These are phyloP conservation scores for Coemansia sp. DNA, from an alignment of 192 early-diverging fungal species.

Conservation along the genomic window DNA sequence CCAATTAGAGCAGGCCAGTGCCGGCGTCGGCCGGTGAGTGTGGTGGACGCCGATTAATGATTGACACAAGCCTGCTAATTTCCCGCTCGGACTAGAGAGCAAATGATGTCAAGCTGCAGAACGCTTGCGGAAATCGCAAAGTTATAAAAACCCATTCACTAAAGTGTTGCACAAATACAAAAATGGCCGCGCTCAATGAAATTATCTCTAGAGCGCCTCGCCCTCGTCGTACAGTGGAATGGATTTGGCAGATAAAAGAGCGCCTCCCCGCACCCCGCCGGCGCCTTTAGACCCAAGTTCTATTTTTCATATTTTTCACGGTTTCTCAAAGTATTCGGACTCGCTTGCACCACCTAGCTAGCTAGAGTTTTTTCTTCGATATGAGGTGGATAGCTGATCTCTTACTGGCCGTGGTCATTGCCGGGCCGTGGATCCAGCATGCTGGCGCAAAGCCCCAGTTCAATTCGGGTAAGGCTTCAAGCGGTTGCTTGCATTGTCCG, in stretches of 20 bases:
- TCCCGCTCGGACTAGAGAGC: too few species aligned
- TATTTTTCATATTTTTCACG: neutral
- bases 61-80: neutral
- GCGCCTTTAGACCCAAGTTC: neutral
- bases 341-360: too few species aligned
- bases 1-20: too few species aligned
- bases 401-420: neutral
- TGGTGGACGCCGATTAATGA: too few species aligned
- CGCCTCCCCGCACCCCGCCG: neutral
- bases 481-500: too few species aligned
- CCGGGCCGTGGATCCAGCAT: neutral
- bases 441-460: constrained; percentile 14
- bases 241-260: too few species aligned
- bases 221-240: too few species aligned
- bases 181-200: neutral
- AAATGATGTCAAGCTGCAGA: too few species aligned
- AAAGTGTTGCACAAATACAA: neutral
- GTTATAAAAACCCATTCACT: neutral
- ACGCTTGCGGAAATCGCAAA: neutral
- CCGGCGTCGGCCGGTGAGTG: too few species aligned
- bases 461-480: constrained; percentile 31
- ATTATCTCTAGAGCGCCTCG: neutral
- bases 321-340: neutral
- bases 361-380: neutral
- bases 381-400: neutral